Evolutionary conservation across 306 rosid genomes (phyloP), one percentile per base, ranked within the genome.

Genomic region (Quercus mongolica): DNA sequence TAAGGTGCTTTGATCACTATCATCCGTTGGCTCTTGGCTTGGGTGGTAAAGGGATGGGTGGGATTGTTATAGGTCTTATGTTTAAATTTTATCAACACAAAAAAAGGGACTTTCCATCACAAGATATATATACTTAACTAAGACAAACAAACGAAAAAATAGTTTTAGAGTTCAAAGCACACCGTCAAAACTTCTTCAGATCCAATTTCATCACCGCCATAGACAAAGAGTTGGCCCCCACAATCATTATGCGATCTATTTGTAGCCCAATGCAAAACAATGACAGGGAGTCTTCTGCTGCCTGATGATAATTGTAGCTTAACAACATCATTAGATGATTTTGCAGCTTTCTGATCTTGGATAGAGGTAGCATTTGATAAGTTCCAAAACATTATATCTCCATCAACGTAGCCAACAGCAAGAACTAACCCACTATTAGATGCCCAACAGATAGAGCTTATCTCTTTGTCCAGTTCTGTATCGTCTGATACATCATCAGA

Each of bases 351-450:
- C 78, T 82, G 85, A 71, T 80, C 87, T 17, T 35, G 63, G 76
- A 78, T 65, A 75, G 88, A 57, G 86, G 79, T 76, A 52, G 82
- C 84, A 83, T 82, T 81, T 80, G 93, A 86, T 61, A 92, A 75
- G 76, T 92, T 89, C 98, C 96, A 94, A 81, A 94, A 88, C 84
- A 92, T 82, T 85, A 94, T 90, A 87, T 92, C 98, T 83, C 97
- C 98, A 81, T 94, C 96, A 74, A 92, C 84, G 41, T 94, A 94
- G 81, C 98, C 97, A 80, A 90, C 94, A 20, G 88, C 94, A 73
- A 90, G 83, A 75, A 89, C 73, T 31, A 91, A 90, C 76, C 98
- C 98, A 81, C 85, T 82, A 82, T 83, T 84, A 82, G 94, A 87
- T 80, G 85, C 96, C 98, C 96, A 92, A 80, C 96, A 94, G 80